Base-by-base conservation (phyloP, 2,329 filamentous ascomycete genomes). In the Talaromyces verruculosus region DNA sequence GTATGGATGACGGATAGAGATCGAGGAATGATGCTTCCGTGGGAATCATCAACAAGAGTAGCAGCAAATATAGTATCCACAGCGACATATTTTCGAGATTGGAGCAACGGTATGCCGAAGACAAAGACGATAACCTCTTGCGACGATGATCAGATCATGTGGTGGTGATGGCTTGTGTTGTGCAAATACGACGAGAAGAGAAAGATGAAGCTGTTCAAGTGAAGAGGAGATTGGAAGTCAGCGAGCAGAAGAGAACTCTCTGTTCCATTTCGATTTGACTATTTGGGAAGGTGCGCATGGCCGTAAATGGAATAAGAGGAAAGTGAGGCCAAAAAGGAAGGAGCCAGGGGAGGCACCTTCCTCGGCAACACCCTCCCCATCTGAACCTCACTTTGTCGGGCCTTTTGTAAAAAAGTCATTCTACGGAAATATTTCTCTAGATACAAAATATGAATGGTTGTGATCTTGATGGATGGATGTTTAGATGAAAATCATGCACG, bases 261-360 rank as follows among this genome's bases (percentile, higher is more conserved):
- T 37, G 30, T 2, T 35, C n/a, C 53, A 57, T 57, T 1, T 57
- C 19, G n/a, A 22, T 37, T 2, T 39, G 33, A 57, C 11, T 37
- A 37, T 57, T 57, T 57, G 53, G 30, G 53, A 57, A 57, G 33
- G 53, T 39, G 53, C n/a, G 33, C 19, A n/a, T 57, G 33, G 53
- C 33, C 8, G 13, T 57, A 57, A 39, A 5, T 49, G 49, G 30
- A 65, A 47, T 45, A 43, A 63, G 41, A 41, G 51, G 28, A 59
- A 66, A 41, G 64, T 63, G 59, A 65, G 51, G 64, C 47, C 13
- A 10, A 59, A 22, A 22, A 45, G 65, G 65, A 66, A 66, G 65
- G 65, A 63, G 53, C 49, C 63, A 60, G 22, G 39, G 55, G n/a
- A 58, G 58, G 45, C 22, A 22, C 45, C 19, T 39, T 51, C 45